Evolutionary conservation across 2,329 filamentous ascomycete genomes (phyloP).

Genomic region (Didymella glomerata): DNA sequence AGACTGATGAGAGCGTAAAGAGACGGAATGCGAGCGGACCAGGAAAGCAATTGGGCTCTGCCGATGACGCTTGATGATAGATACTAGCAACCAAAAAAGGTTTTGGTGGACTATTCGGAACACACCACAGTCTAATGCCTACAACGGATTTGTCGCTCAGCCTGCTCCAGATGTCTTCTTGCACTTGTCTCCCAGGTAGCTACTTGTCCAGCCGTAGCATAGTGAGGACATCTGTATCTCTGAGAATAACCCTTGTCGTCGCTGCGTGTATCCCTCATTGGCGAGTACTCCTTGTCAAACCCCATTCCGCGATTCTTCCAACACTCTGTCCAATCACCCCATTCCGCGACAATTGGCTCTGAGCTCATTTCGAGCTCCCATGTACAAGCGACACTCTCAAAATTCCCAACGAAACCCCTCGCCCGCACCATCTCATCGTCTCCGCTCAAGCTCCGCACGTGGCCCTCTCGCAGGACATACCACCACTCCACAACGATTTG

Average conservation of each 20-base stretch:
- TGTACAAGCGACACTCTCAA: neutral
- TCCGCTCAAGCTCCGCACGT: neutral
- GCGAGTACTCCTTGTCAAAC: neutral
- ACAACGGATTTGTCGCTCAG: neutral
- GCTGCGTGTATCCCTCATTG: neutral
- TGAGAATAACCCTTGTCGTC: neutral
- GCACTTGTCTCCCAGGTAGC: neutral
- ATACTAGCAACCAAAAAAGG: too few relatives aligned
- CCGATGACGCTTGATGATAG: neutral
- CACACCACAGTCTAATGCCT: neutral
- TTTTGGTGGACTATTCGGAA: too few relatives aligned
- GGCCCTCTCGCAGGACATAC: neutral
- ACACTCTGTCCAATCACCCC: neutral
- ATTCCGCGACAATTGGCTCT: neutral
- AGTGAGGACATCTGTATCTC: neutral
- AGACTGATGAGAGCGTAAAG: neutral
- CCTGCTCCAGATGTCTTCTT: neutral
- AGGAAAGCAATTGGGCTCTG: neutral
- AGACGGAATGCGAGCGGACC: neutral
- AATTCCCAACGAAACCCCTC: neutral
- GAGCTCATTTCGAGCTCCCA: neutral
- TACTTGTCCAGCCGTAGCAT: neutral
- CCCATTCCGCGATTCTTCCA: neutral
- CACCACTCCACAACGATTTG: neutral
- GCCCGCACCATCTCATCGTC: neutral